Evolutionary conservation across 2,329 filamentous ascomycete species (phyloP).

Genomic region (Xylariales sp.): DNA sequence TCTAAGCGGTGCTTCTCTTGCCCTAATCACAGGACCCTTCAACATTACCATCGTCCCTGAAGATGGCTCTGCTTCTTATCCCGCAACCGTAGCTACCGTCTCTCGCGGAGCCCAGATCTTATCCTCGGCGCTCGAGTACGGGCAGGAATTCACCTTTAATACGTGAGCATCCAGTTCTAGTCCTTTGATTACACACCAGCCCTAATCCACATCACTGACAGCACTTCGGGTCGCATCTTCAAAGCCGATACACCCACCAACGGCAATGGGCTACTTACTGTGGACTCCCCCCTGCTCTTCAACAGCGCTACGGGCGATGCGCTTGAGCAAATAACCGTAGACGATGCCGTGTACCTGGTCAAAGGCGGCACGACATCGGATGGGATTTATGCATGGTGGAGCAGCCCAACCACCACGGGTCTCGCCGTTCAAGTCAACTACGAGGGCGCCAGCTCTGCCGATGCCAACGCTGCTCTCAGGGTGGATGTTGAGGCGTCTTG

Average conservation of each 20-base stretch:
- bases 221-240: not conserved
- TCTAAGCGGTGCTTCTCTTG: not conserved
- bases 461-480: constrained; percentile 2
- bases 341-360: not conserved
- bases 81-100: constrained; percentile 3
- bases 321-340: constrained; percentile 1
- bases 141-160: constrained; percentile 6
- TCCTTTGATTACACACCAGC: no score
- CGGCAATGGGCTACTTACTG: not conserved
- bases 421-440: constrained; percentile 5
- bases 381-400: constrained; percentile 4
- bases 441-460: constrained; percentile 2
- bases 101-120: constrained; percentile 5
- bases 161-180: not conserved
- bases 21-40: constrained; percentile 4
- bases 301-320: not conserved
- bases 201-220: not conserved
- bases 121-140: constrained; percentile 4
- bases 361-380: not conserved
- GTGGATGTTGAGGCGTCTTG: not conserved
- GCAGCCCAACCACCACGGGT: constrained; percentile 4
- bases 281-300: not conserved
- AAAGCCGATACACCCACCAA: constrained; percentile 3
- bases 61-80: constrained; percentile 3
- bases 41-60: constrained; percentile 4